phyloP scores from a whole-genome alignment of 1,139 yeast genomes.

The Ogataea hybrid region DNA sequence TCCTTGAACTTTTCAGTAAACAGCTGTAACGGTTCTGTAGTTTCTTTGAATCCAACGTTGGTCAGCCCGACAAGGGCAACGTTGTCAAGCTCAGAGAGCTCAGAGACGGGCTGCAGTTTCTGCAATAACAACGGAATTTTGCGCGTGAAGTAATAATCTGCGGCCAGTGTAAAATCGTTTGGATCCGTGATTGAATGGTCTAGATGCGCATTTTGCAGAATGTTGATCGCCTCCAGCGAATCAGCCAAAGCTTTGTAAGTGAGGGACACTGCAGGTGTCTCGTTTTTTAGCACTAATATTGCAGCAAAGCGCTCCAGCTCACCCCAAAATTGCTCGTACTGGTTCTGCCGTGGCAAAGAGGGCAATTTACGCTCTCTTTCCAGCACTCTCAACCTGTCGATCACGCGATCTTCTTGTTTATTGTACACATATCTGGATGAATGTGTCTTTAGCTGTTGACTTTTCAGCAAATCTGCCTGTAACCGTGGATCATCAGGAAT shows the following conservation, averaged over 20 bases:
- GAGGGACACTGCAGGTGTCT: slow-evolving; percentile 9
- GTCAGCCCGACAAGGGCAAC: slow-evolving; percentile 15
- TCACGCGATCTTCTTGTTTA: slow-evolving; percentile 6
- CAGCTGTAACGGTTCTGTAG: slow-evolving; percentile 11
- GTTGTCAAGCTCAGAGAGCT: neutral
- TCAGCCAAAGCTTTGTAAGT: slow-evolving; percentile 14
- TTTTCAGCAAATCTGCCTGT: slow-evolving; percentile 5
- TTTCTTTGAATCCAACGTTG: slow-evolving; percentile 11
- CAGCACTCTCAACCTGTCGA: slow-evolving; percentile 4
- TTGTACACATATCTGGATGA: slow-evolving; percentile 11
- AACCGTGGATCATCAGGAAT: slow-evolving; percentile 2
- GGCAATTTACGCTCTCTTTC: neutral
- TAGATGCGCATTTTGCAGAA: slow-evolving; percentile 4
- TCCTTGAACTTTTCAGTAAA: neutral
- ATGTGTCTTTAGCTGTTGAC: slow-evolving; percentile 1
- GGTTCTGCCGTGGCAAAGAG: neutral
- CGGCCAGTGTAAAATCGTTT: slow-evolving; percentile 12
- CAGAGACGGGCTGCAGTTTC: neutral
- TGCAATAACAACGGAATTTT: slow-evolving; percentile 7
- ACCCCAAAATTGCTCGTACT: slow-evolving; percentile 8
- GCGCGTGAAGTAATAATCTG: slow-evolving; percentile 16
- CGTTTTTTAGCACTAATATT: slow-evolving; percentile 10
- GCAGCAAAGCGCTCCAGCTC: slow-evolving; percentile 14
- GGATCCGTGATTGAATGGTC: slow-evolving; percentile 14
- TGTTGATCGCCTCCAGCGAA: slow-evolving; percentile 13